These are phyloP conservation scores for Leishmania arabica DNA, from an alignment of 208 protist species.

Conservation along the genomic window DNA sequence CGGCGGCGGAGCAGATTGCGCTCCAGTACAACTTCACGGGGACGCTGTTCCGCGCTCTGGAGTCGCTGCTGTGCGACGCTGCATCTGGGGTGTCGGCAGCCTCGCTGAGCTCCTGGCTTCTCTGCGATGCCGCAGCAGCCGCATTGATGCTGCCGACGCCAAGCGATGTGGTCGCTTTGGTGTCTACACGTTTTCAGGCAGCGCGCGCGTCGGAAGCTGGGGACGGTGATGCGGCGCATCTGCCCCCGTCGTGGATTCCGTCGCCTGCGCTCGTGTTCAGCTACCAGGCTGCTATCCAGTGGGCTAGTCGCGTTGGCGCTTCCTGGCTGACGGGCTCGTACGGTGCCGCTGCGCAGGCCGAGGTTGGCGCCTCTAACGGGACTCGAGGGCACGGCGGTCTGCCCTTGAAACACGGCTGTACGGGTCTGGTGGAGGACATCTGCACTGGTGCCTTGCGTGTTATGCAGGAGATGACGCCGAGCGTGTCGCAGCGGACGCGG, in stretches of 20 bases:
- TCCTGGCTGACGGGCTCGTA: slow-evolving; percentile 20
- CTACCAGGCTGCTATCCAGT: slow-evolving; percentile 26
- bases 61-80: slow-evolving; percentile 27
- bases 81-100: slow-evolving; percentile 19
- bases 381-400: background rate
- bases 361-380: background rate
- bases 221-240: background rate
- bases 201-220: background rate
- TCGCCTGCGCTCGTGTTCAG: slow-evolving; percentile 23
- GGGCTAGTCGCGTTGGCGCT: slow-evolving; percentile 27
- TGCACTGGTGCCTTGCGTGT: slow-evolving; percentile 28
- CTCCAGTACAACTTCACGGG: slow-evolving; percentile 67
- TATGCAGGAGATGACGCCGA: slow-evolving; percentile 33
- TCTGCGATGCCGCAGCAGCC: slow-evolving; percentile 23
- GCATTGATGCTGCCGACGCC: slow-evolving; percentile 22
- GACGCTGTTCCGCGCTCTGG: slow-evolving; percentile 36
- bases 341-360: background rate
- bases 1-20: slow-evolving; percentile 58
- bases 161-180: slow-evolving; percentile 9
- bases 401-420: background rate
- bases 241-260: slow-evolving; percentile 1
- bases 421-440: slow-evolving; percentile 24
- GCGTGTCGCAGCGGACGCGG: slow-evolving; percentile 45
- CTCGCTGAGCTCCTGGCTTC: slow-evolving; percentile 10
- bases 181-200: slow-evolving; percentile 31